Evolutionary conservation across 805 yeast genomes (phyloP).

Genomic region (Nakazawaea siamensis): DNA sequence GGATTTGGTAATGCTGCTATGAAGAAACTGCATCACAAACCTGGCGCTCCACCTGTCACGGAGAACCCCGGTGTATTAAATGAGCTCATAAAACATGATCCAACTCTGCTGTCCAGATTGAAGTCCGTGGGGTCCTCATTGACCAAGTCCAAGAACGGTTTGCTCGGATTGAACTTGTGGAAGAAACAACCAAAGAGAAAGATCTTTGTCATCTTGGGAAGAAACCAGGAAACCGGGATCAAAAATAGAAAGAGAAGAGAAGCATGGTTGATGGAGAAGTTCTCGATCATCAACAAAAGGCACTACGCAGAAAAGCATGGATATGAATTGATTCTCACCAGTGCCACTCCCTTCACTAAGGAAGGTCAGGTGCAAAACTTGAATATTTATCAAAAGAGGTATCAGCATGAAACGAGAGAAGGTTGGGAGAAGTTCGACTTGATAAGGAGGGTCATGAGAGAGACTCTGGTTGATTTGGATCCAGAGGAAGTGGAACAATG

Average conservation of each 20-base stretch:
- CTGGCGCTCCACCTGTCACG: conserved; percentile 21
- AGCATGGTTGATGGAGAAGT: conserved; percentile 38
- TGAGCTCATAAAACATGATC: not conserved
- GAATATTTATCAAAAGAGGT: conserved; percentile 34
- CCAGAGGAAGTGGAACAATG: conserved; percentile 21
- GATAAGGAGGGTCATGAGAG: conserved; percentile 25
- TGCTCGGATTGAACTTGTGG: conserved; percentile 1
- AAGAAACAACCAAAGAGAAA: conserved; percentile 19
- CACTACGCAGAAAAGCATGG: conserved; percentile 40
- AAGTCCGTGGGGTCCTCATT: too few species aligned
- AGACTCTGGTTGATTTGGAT: conserved; percentile 18
- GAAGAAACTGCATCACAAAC: conserved; percentile 13
- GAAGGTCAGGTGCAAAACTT: conserved; percentile 25
- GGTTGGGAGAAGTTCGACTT: conserved; percentile 36
- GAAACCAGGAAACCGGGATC: conserved; percentile 32
- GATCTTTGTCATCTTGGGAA: conserved; percentile 29
- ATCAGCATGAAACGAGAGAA: conserved; percentile 41
- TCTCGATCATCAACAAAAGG: conserved; percentile 38
- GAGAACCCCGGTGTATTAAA: conserved; percentile 19
- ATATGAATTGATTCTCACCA: conserved; percentile 33
- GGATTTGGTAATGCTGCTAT: conserved; percentile 14
- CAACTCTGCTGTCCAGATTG: not conserved
- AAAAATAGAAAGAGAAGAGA: conserved; percentile 29
- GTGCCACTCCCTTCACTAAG: conserved; percentile 13
- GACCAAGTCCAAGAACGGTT: not conserved